A percentile compares a stretch with the other conserved stretches of the same genome.
Evolutionary conservation across 1,284 basidiomycete genomes (phyloP).

Genomic region (Ceratobasidium sp.): DNA sequence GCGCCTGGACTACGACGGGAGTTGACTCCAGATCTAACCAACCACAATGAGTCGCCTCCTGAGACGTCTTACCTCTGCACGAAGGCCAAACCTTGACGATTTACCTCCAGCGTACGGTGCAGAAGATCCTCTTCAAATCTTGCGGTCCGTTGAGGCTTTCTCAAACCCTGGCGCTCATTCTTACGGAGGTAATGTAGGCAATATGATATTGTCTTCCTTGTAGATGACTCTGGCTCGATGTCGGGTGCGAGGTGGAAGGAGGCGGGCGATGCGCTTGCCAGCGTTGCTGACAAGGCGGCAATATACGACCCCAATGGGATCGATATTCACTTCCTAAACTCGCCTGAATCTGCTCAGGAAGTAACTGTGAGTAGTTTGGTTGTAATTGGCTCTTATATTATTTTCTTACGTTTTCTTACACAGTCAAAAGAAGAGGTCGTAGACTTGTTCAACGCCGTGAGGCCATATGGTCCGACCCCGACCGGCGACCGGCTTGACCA

Average conservation of each 20-base stretch:
- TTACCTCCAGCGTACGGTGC: not conserved
- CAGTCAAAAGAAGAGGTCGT: slow-evolving; percentile 53
- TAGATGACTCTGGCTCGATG: slow-evolving; percentile 75
- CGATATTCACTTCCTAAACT: slow-evolving; percentile 67
- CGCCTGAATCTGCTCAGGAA: slow-evolving; percentile 33
- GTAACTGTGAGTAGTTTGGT: slow-evolving; percentile 42
- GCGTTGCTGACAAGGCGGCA: slow-evolving; percentile 61
- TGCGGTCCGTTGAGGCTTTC: slow-evolving; percentile 14
- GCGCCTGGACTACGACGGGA: no score
- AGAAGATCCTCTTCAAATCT: slow-evolving; percentile 19
- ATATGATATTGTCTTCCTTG: slow-evolving; percentile 68
- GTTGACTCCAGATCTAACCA: not conserved
- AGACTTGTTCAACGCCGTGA: slow-evolving; percentile 62
- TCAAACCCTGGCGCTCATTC: not conserved
- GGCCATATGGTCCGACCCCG: slow-evolving; percentile 64
- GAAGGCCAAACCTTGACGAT: not conserved
- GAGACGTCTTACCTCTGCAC: not conserved
- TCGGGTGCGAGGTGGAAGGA: slow-evolving; percentile 63
- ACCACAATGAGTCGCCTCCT: not conserved
- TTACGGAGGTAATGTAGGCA: slow-evolving; percentile 1
- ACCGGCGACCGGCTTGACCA: slow-evolving; percentile 66
- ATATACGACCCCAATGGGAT: slow-evolving; percentile 66
- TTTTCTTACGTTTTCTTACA: not conserved
- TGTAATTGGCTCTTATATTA: not conserved
- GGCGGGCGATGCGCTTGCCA: slow-evolving; percentile 62